Conservation (phyloP, 176 grass and related monocot species). For the Carex myosuroides region DNA sequence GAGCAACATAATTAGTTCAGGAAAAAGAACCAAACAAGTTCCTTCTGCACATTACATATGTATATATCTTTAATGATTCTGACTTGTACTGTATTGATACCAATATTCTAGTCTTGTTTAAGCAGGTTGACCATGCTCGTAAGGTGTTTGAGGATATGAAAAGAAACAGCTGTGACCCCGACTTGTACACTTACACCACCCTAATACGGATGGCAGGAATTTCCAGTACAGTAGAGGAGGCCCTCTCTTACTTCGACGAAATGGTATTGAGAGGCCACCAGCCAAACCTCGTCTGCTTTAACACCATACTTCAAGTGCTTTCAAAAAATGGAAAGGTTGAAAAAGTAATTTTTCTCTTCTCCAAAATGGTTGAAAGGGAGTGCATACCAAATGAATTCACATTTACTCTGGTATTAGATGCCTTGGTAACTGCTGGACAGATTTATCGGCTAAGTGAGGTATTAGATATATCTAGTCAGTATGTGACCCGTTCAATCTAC, state of each 20-base stretch:
- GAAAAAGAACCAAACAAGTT: not conserved
- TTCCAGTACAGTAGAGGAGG: constrained; percentile 46
- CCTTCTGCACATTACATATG: not conserved
- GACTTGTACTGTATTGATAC: not conserved
- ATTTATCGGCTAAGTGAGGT: constrained; percentile 64
- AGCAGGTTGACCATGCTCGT: constrained; percentile 70
- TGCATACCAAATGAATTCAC: constrained; percentile 80
- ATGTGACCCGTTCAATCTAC: constrained; percentile 56
- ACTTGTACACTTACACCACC: constrained; percentile 89
- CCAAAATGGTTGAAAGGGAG: constrained; percentile 71
- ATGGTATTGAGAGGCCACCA: constrained; percentile 62
- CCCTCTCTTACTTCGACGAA: constrained; percentile 70
- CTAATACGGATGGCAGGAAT: constrained; percentile 91
- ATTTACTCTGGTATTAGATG: constrained; percentile 58
- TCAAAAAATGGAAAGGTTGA: constrained; percentile 77
- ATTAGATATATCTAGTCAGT: constrained; percentile 48
- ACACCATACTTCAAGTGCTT: constrained; percentile 88
- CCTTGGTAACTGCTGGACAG: constrained; percentile 57
- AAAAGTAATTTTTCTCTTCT: constrained; percentile 70
- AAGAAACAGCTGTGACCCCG: constrained; percentile 55
- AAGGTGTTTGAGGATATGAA: constrained; percentile 98
- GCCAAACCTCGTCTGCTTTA: constrained; percentile 71
- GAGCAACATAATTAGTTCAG: not conserved
- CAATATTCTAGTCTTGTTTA: not conserved
- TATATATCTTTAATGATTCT: not conserved